Percentiles rank a stretch among this genome's conserved stretches.
Conservation (phyloP, 495 filamentous ascomycete species). For the Xylaria intraflava region DNA sequence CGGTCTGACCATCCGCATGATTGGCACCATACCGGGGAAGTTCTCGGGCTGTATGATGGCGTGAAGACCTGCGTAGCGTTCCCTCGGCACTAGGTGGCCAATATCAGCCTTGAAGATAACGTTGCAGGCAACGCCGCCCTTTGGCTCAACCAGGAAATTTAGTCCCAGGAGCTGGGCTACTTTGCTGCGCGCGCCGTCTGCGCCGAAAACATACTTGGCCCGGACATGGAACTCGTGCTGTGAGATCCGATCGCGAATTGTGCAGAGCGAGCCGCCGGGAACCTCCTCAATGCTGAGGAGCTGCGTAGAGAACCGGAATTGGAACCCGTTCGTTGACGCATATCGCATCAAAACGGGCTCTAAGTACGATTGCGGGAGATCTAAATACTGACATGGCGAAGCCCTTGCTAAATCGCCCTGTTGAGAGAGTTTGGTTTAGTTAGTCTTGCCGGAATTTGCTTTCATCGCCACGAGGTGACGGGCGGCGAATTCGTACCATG, state of each 20-base stretch:
- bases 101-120: slow-evolving; percentile 45
- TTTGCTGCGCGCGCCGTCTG: slow-evolving; percentile 45
- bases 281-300: slow-evolving; percentile 26
- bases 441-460: not conserved
- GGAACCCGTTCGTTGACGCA: slow-evolving; percentile 33
- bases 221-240: slow-evolving; percentile 35
- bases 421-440: slow-evolving; percentile 23
- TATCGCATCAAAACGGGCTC: slow-evolving; percentile 39
- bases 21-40: slow-evolving; percentile 34
- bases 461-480: no score
- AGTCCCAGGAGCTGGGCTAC: slow-evolving; percentile 38
- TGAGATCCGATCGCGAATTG: slow-evolving; percentile 36
- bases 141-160: slow-evolving; percentile 34
- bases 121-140: slow-evolving; percentile 44
- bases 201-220: slow-evolving; percentile 49
- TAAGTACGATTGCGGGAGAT: slow-evolving; percentile 40
- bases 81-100: slow-evolving; percentile 30
- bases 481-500: slow-evolving; percentile 22
- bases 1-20: slow-evolving; percentile 48
- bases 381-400: slow-evolving; percentile 33
- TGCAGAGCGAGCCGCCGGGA: slow-evolving; percentile 24
- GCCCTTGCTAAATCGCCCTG: slow-evolving; percentile 9
- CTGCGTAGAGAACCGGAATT: slow-evolving; percentile 34
- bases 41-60: slow-evolving; percentile 47
- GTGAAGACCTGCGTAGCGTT: slow-evolving; percentile 47